Percentiles rank a stretch among this genome's conserved stretches.
Evolutionary conservation across 2,329 filamentous ascomycete species (phyloP).

Genomic region (Trichoderma sp.): DNA sequence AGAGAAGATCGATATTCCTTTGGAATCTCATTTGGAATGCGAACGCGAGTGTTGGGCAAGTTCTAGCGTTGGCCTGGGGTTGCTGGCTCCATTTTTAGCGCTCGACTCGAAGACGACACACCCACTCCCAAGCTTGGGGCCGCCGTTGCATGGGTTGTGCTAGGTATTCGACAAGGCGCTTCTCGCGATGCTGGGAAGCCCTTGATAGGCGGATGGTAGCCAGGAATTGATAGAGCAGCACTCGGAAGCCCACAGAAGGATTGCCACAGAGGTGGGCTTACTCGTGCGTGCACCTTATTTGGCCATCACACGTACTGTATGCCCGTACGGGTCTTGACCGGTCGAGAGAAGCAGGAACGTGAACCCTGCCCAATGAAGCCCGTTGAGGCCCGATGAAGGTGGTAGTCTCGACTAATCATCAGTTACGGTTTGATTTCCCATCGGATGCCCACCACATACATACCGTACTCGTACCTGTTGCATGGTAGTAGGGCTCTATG

Average conservation of each 20-base stretch:
- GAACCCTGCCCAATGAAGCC: slow-evolving; percentile 6
- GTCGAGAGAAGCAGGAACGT: slow-evolving; percentile 15
- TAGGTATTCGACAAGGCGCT: background rate
- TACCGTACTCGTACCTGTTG: background rate
- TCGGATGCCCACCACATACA: slow-evolving; percentile 1
- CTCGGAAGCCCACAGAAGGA: slow-evolving; percentile 10
- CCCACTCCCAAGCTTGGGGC: background rate
- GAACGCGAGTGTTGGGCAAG: background rate
- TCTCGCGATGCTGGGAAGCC: background rate
- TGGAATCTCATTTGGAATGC: slow-evolving; percentile 16
- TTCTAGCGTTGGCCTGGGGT: background rate
- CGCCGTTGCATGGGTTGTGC: background rate
- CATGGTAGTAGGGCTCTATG: background rate
- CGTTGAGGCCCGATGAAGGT: background rate
- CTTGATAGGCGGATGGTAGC: slow-evolving; percentile 1
- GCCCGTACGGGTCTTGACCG: background rate
- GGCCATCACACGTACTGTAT: background rate
- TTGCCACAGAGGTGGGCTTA: slow-evolving; percentile 7
- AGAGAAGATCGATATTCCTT: slow-evolving; percentile 16
- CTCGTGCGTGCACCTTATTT: background rate
- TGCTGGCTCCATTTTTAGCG: background rate
- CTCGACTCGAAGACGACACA: background rate
- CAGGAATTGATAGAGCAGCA: background rate
- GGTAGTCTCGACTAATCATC: background rate
- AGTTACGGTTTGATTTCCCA: background rate